Conservation (phyloP, 129 eudicot species). For the Helianthus tuberosus region DNA sequence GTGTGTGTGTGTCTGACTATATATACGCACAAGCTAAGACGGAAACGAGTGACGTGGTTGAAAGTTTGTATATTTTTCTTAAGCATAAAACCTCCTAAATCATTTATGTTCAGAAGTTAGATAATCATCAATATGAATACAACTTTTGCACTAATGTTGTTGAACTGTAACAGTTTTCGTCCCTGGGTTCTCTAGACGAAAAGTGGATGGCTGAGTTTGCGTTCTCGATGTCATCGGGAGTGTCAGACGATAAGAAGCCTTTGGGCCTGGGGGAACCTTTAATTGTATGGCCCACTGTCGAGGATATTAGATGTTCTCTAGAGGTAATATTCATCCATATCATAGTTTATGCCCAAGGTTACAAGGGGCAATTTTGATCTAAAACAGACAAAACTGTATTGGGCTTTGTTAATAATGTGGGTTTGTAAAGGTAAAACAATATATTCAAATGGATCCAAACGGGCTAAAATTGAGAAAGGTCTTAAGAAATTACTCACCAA, state of each 20-base stretch:
- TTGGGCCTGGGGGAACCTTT: constrained; percentile 85
- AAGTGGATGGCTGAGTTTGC: constrained; percentile 97
- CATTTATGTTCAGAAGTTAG: background rate
- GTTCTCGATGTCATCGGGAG: constrained; percentile 85
- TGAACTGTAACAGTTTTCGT: constrained; percentile 66
- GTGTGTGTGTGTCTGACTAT: too few species aligned
- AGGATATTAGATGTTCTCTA: constrained; percentile 92
- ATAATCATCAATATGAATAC: background rate
- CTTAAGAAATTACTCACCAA: background rate
- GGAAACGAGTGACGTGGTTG: background rate
- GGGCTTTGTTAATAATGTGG: background rate
- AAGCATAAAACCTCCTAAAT: background rate
- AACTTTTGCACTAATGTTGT: constrained; percentile 19
- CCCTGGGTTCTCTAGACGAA: constrained; percentile 97
- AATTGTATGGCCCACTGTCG: constrained; percentile 94
- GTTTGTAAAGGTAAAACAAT: background rate
- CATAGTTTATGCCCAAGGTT: constrained; percentile 4
- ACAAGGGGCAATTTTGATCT: background rate
- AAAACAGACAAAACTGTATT: background rate
- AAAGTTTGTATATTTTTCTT: background rate
- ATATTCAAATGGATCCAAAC: background rate
- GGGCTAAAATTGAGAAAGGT: background rate
- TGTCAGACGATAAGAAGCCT: constrained; percentile 76
- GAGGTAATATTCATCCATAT: constrained; percentile 58
- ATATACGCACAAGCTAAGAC: background rate